These are phyloP conservation scores for Blastocladiella emersonii DNA, from an alignment of 371 early-diverging fungal species.

Conservation along the genomic window DNA sequence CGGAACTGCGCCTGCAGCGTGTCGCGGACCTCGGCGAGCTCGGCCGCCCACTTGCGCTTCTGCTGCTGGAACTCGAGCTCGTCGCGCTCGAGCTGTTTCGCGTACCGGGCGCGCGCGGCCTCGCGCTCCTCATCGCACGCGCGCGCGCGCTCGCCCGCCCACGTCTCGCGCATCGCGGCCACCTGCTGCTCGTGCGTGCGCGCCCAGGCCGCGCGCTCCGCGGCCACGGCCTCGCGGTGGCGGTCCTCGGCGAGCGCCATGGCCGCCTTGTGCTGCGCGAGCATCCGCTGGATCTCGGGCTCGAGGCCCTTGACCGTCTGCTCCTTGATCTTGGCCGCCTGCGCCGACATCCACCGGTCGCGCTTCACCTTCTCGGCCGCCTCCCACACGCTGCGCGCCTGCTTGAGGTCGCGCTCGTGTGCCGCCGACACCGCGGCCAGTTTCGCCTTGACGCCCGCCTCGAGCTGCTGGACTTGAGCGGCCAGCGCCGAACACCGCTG, in stretches of 20 bases:
- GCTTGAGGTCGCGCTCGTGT: slow-evolving; percentile 23
- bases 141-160: slow-evolving; percentile 23
- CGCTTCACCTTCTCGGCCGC: slow-evolving; percentile 32
- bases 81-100: slow-evolving; percentile 34
- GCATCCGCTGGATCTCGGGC: slow-evolving; percentile 37
- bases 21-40: slow-evolving; percentile 23
- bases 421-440: slow-evolving; percentile 21
- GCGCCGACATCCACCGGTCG: slow-evolving; percentile 35
- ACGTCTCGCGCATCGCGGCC: slow-evolving; percentile 17
- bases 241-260: slow-evolving; percentile 23
- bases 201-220: slow-evolving; percentile 10
- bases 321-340: slow-evolving; percentile 34
- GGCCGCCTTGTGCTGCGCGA: slow-evolving; percentile 31
- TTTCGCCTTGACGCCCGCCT: slow-evolving; percentile 23
- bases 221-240: slow-evolving; percentile 14
- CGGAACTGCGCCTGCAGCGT: slow-evolving; percentile 12
- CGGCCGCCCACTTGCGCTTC: slow-evolving; percentile 25
- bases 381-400: slow-evolving; percentile 28
- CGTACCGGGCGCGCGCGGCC: slow-evolving; percentile 28
- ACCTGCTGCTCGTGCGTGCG: slow-evolving; percentile 7
- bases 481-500: slow-evolving; percentile 21
- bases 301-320: slow-evolving; percentile 36
- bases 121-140: slow-evolving; percentile 38
- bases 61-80: slow-evolving; percentile 38
- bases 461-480: slow-evolving; percentile 24